Evolutionary conservation across 2,329 filamentous ascomycete genomes (phyloP), one percentile per base, ranked within the genome.

Genomic region (Fusarium lyarnte): DNA sequence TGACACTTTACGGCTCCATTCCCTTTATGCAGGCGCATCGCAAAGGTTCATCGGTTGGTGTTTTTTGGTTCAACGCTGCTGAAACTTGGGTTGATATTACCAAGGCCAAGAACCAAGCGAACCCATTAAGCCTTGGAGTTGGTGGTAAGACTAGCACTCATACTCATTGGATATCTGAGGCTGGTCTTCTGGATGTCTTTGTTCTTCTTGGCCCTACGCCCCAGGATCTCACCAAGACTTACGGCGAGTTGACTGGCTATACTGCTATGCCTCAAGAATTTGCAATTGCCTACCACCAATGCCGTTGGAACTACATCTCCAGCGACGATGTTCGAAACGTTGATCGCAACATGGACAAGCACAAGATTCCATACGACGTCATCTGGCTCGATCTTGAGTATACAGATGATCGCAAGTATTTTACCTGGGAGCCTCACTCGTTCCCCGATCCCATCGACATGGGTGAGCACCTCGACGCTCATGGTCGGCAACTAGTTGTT

Each of bases 341-440:
- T 45, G 95, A 98, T 80, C 91, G 93, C 73, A 97, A 97, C 81
- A 97, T 99, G 85, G 95, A 98, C 85, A 97, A 96, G 84, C 90
- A 91, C 83, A 92, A 94, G 79, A 98, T 99, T 60, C 96, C 96
- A 0, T 99, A 98, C 84, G 96, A 99, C 82, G 93, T 98, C 72
- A 99, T 99, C 78, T 99, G 96, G 96, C 90, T 99, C 23, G 96
- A 99, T 78, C 94, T 99, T 74, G 96, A 99, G 84, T 99, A 98
- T 82, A 97, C 95, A 0, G 93, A 99, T 67, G 94, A 93, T 81
- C 95, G 96, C 84, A 97, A 97, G 84, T 99, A 99, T 85, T 99
- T 99, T 81, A 98, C 95, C 2, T 99, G 94, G 93, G 95, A 99
- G 78, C 89, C 91, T 25, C 88, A 97, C 78, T 96, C 91, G 54